Base-by-base conservation (phyloP, 2,329 filamentous ascomycete genomes). In the Epicoccum sorghinum region DNA sequence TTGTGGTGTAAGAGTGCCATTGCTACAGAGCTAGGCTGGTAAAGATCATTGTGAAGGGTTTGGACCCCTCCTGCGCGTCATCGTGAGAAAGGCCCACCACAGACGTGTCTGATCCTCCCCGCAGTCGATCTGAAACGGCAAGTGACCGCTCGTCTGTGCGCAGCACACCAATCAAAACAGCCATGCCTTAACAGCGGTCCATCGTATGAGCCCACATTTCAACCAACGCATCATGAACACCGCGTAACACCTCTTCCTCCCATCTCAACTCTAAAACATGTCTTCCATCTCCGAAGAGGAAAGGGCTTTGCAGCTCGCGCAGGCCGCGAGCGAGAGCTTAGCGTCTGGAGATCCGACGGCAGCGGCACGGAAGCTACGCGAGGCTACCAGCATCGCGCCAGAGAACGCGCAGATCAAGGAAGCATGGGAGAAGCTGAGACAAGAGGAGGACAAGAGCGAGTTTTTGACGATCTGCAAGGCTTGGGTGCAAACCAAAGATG, bases 361-460 rank as follows among this genome's bases (percentile, higher is more conserved):
- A 47, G 78, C 77, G 22, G 75, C 75, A 24, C 64, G 72, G 41
- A 69, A 72, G n/a, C 64, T 81, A 50, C 72, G 75, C 40, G 75
- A 80, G 63, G 79, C 78, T 30, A 75, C 74, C 23, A 72, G 73
- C 38, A 69, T 81, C 33, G 74, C 76, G 46, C 74, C 77, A 29
- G 67, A 76, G 12, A 75, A 77, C 60, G 62, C 67, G 9, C 62
- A 69, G 22, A 70, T 81, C 53, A 77, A 75, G 58, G 69, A 73
- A 37, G 72, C 70, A 50, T 78, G 77, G 72, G 57, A 75, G 23
- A 57, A 64, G n/a, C 55, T 81, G 44, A 72, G 73, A 55, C 66
- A 73, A 55, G 72, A 75, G 47, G 72, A 77, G 52, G 64, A 65
- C 13, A 73, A 70, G 46, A 68, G 65, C 32, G 69, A 73, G 37